A percentile compares a stretch with the other conserved stretches of the same genome.
Conservation (phyloP, 2,329 filamentous ascomycete species). For the Pezizomycotina sp. region DNA sequence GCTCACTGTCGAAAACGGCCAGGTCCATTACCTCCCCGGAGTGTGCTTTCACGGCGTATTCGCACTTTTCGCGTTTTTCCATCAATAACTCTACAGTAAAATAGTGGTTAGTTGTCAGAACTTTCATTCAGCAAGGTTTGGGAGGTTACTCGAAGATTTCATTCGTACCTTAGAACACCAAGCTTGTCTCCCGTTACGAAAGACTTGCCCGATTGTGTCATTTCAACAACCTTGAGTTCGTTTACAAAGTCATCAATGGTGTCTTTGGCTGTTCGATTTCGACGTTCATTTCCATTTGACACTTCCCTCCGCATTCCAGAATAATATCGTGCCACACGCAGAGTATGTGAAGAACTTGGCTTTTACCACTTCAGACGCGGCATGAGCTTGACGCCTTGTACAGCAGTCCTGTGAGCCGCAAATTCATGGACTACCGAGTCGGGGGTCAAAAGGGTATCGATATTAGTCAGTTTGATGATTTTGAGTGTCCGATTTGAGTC, state of each 20-base stretch:
- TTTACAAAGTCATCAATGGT: constrained; percentile 39
- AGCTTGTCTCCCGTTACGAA: constrained; percentile 74
- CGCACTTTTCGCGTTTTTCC: constrained; percentile 42
- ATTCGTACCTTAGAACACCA: constrained; percentile 50
- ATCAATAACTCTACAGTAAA: constrained; percentile 42
- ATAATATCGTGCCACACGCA: constrained; percentile 57
- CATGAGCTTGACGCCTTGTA: constrained; percentile 58
- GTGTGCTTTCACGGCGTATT: constrained; percentile 69
- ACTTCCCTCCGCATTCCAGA: constrained; percentile 66
- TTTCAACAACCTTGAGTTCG: constrained; percentile 43
- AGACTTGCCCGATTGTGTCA: constrained; percentile 44
- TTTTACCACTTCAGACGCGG: constrained; percentile 41
- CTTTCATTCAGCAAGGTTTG: constrained; percentile 1
- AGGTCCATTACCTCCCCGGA: constrained; percentile 71
- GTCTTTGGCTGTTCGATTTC: constrained; percentile 46
- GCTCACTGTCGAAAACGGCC: constrained; percentile 47
- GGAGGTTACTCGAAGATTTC: background rate
- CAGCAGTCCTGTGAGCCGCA: constrained; percentile 45
- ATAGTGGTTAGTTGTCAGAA: constrained; percentile 20
- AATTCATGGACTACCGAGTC: constrained; percentile 31
- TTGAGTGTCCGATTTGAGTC: constrained; percentile 62
- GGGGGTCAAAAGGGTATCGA: constrained; percentile 24
- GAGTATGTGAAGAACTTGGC: constrained; percentile 85
- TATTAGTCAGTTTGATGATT: constrained; percentile 31
- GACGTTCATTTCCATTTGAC: constrained; percentile 47